These are phyloP conservation scores for Zygosaccharomyces siamensis DNA, from an alignment of 805 yeast genomes.

Conservation along the genomic window DNA sequence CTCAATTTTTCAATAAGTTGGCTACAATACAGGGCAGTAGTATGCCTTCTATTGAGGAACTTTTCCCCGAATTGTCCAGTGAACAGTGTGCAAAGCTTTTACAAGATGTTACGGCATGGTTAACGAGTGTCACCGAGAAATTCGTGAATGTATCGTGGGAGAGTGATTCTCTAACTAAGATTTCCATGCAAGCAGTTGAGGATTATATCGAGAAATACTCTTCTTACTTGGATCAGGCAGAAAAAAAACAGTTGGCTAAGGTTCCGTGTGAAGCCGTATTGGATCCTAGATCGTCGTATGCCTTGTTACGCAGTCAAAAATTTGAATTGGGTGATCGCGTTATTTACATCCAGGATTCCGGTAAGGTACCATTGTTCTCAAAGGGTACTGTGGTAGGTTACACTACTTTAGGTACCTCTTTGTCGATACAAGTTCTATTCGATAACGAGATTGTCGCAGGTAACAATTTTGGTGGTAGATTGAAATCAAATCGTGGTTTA, in stretches of 20 bases:
- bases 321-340: slow-evolving; percentile 89
- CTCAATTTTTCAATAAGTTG: slow-evolving; percentile 49
- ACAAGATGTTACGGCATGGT: slow-evolving; percentile 35
- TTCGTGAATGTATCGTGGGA: slow-evolving; percentile 66
- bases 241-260: slow-evolving; percentile 59
- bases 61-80: slow-evolving; percentile 36
- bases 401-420: slow-evolving; percentile 47
- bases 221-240: slow-evolving; percentile 41
- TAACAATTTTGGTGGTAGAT: slow-evolving; percentile 70
- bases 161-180: slow-evolving; percentile 69
- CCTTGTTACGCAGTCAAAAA: slow-evolving; percentile 64
- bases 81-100: slow-evolving; percentile 29
- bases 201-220: slow-evolving; percentile 46
- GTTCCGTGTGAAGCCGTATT: slow-evolving; percentile 83
- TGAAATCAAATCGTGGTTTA: slow-evolving; percentile 75
- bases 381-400: slow-evolving; percentile 90
- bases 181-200: slow-evolving; percentile 66
- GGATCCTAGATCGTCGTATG: slow-evolving; percentile 67
- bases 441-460: slow-evolving; percentile 83
- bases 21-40: slow-evolving; percentile 22
- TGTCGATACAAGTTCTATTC: slow-evolving; percentile 71
- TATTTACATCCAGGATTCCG: slow-evolving; percentile 75
- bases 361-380: slow-evolving; percentile 81
- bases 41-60: slow-evolving; percentile 31
- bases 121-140: slow-evolving; percentile 48